A percentile compares a stretch with the other conserved stretches of the same genome.
Evolutionary conservation across 352 stramenopile genomes (phyloP).

Genomic region (Peronospora farinosa): DNA sequence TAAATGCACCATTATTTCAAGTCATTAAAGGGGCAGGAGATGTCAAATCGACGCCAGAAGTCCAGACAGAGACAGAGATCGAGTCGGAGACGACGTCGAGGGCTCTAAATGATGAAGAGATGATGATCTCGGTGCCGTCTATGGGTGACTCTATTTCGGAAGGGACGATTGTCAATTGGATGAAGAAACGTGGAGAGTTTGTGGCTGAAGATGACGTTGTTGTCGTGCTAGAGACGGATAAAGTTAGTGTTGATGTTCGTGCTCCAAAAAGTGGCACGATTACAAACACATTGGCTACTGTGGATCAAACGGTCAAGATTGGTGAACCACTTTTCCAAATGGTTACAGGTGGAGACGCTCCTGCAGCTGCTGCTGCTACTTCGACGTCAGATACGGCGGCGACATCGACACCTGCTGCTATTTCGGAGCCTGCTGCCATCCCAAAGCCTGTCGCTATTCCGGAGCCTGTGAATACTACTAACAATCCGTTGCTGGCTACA

Average conservation of each 20-base stretch:
- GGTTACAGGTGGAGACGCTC: conserved; percentile 59
- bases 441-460: conserved; percentile 19
- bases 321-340: conserved; percentile 90
- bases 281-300: conserved; percentile 82
- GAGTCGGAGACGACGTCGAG: too few species aligned
- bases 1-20: conserved; percentile 90
- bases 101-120: conserved; percentile 24
- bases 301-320: conserved; percentile 94
- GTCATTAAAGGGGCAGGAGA: conserved; percentile 78
- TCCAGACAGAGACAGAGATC: conserved; percentile 18
- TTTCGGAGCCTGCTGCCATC: conserved; percentile 14
- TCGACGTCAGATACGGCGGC: conserved; percentile 14
- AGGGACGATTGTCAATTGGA: conserved; percentile 95
- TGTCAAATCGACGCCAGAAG: conserved; percentile 16
- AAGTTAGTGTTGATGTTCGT: conserved; percentile 89
- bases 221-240: conserved; percentile 97
- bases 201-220: conserved; percentile 94
- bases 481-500: conserved; percentile 46
- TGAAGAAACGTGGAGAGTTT: conserved; percentile 89
- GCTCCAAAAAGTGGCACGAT: conserved; percentile 84
- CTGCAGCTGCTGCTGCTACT: conserved; percentile 22
- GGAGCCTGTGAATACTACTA: conserved; percentile 18
- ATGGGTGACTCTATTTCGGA: conserved; percentile 97
- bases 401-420: conserved; percentile 18
- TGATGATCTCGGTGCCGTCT: conserved; percentile 72